phyloP scores from a whole-genome alignment of 805 yeast species.

The Candida patagonica region DNA sequence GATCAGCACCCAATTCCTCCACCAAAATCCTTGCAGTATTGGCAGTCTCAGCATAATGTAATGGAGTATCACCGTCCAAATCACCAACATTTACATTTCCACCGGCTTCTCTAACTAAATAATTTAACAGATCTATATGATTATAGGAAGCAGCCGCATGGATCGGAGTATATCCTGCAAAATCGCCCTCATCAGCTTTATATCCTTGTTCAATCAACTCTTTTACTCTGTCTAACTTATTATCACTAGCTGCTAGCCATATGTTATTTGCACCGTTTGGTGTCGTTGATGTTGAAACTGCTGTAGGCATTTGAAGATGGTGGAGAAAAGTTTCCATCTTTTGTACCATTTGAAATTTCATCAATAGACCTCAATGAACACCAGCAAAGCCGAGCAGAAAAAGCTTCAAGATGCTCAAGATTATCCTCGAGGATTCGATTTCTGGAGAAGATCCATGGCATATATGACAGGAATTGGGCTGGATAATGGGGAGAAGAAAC shows the following conservation, averaged over 20 bases:
- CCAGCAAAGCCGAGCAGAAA: background rate
- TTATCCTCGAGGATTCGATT: conserved; percentile 37
- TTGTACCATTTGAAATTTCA: no score
- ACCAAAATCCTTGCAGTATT: conserved; percentile 57
- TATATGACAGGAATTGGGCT: conserved; percentile 66
- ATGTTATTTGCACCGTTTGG: conserved; percentile 40
- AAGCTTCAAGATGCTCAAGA: background rate
- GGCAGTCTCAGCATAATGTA: conserved; percentile 78
- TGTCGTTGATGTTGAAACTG: background rate
- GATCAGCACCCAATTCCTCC: conserved; percentile 61
- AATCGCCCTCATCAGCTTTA: conserved; percentile 70
- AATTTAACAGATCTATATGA: conserved; percentile 55
- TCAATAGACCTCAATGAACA: background rate
- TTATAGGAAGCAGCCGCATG: conserved; percentile 98
- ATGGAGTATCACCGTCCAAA: conserved; percentile 88
- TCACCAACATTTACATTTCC: conserved; percentile 83
- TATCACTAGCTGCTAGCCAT: conserved; percentile 95
- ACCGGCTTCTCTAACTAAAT: conserved; percentile 42
- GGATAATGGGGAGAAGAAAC: conserved; percentile 39
- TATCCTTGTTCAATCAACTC: conserved; percentile 41
- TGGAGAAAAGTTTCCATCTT: no score
- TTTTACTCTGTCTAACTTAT: conserved; percentile 52
- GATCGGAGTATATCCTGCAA: conserved; percentile 91
- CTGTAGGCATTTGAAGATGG: no score
- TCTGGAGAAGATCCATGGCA: conserved; percentile 71